Conservation (phyloP, 2,329 filamentous ascomycete genomes). For the Calonectria pseudoreteaudii region DNA sequence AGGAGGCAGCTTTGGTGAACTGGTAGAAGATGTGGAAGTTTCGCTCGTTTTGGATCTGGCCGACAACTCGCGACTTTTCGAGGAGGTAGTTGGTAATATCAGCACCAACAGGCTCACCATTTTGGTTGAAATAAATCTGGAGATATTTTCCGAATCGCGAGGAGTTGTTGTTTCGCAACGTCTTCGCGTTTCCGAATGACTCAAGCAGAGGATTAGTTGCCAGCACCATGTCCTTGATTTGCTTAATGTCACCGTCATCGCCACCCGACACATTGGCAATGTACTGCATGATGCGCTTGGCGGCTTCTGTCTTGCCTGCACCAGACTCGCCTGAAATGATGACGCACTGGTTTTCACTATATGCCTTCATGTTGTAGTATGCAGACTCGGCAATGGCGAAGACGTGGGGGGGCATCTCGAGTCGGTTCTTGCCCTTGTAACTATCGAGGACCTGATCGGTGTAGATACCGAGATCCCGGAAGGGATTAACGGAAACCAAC, state of each 20-base stretch:
- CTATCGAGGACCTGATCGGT: conserved; percentile 93
- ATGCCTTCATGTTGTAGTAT: conserved; percentile 99
- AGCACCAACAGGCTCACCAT: conserved; percentile 93
- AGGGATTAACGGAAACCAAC: conserved; percentile 98
- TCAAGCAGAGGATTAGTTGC: conserved; percentile 97
- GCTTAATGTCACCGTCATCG: conserved; percentile 85
- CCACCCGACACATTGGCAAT: conserved; percentile 97
- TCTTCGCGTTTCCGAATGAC: conserved; percentile 99
- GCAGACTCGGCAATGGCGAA: conserved; percentile 96
- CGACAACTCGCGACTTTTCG: conserved; percentile 94
- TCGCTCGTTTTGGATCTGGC: conserved; percentile 93
- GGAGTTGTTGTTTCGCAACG: conserved; percentile 97
- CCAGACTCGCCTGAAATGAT: conserved; percentile 99
- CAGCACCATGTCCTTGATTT: conserved; percentile 99
- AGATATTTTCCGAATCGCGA: conserved; percentile 98
- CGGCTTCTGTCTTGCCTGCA: conserved; percentile 97
- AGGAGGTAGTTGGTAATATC: conserved; percentile 98
- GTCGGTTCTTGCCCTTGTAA: conserved; percentile 95
- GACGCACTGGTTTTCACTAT: conserved; percentile 98
- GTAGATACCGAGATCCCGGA: conserved; percentile 97
- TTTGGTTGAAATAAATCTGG: conserved; percentile 93
- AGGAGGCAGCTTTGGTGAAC: conserved; percentile 94
- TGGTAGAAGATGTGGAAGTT: conserved; percentile 99
- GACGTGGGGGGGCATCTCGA: conserved; percentile 95
- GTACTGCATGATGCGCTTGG: conserved; percentile 99